Evolutionary conservation across 2,329 filamentous ascomycete genomes (phyloP).

Genomic region (Chalaropsis ovoidea): DNA sequence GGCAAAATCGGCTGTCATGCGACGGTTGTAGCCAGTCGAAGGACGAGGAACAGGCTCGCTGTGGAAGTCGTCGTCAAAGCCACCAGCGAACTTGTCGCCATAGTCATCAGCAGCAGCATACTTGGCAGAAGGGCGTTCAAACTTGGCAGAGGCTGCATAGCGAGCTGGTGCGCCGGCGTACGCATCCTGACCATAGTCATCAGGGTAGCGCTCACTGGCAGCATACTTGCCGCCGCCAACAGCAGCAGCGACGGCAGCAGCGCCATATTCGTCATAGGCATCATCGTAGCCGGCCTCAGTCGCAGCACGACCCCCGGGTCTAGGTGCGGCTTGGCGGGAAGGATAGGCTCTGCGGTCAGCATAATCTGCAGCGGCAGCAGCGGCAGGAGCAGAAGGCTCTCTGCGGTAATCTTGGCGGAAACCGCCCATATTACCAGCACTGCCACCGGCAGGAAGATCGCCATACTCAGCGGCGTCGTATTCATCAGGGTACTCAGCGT

Average conservation of each 20-base stretch:
- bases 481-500: constrained; percentile 20
- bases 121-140: constrained; percentile 17
- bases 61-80: constrained; percentile 17
- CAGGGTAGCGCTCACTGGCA: constrained; percentile 3
- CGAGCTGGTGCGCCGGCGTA: constrained; percentile 11
- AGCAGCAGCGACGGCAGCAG: background rate
- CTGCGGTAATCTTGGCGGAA: constrained; percentile 22
- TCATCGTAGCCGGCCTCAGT: constrained; percentile 21
- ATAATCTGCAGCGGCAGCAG: constrained; percentile 20
- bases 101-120: constrained; percentile 17
- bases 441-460: constrained; percentile 21
- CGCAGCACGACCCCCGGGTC: constrained; percentile 10
- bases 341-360: constrained; percentile 20
- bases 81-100: constrained; percentile 8
- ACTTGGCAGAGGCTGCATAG: constrained; percentile 20
- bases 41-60: constrained; percentile 18
- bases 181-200: constrained; percentile 14
- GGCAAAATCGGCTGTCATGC: constrained; percentile 7
- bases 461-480: constrained; percentile 17
- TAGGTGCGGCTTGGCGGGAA: constrained; percentile 12
- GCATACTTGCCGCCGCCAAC: constrained; percentile 1
- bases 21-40: constrained; percentile 14
- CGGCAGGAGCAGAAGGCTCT: constrained; percentile 19
- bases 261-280: constrained; percentile 18
- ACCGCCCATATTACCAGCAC: constrained; percentile 19